Evolutionary conservation across 2,329 filamentous ascomycete species (phyloP).

Genomic region (Pseudogymnoascus sp.): DNA sequence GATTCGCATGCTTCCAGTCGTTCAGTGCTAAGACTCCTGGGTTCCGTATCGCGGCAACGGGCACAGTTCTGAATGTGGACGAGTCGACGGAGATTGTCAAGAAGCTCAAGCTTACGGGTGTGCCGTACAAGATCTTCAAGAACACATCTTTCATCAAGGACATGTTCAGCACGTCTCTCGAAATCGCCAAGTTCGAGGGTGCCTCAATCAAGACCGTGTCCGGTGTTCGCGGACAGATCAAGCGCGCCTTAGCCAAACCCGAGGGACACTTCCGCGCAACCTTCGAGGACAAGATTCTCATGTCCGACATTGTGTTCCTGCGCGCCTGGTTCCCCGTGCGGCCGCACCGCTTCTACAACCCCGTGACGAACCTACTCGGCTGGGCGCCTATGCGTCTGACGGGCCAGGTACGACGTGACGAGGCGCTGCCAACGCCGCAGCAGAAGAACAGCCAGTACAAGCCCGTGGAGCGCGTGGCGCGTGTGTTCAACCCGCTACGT

Average conservation of each 20-base stretch:
- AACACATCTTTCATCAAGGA: slow-evolving; percentile 98
- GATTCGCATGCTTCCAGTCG: slow-evolving; percentile 88
- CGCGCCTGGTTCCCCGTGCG: slow-evolving; percentile 95
- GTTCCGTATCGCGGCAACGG: slow-evolving; percentile 90
- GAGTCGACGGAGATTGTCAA: slow-evolving; percentile 97
- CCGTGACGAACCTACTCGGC: slow-evolving; percentile 81
- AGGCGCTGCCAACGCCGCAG: slow-evolving; percentile 68
- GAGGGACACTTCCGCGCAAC: slow-evolving; percentile 95
- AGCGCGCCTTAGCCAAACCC: slow-evolving; percentile 84
- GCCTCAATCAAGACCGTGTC: slow-evolving; percentile 94
- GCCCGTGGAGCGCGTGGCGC: slow-evolving; percentile 53
- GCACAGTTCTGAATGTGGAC: slow-evolving; percentile 88
- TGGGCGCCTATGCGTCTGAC: slow-evolving; percentile 95
- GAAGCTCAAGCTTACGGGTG: slow-evolving; percentile 93
- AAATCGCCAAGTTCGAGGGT: slow-evolving; percentile 97
- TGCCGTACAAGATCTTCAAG: slow-evolving; percentile 96
- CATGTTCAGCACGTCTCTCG: slow-evolving; percentile 90
- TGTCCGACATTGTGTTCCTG: slow-evolving; percentile 93
- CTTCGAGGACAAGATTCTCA: slow-evolving; percentile 96
- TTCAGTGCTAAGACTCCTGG: slow-evolving; percentile 78
- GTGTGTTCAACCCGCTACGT: slow-evolving; percentile 67
- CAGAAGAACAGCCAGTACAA: slow-evolving; percentile 82
- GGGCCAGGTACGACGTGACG: slow-evolving; percentile 75
- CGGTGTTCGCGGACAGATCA: slow-evolving; percentile 93
- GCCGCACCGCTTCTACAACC: slow-evolving; percentile 94